Evolutionary conservation across 2,329 filamentous ascomycete species (phyloP).

Genomic region (Fusarium nodosum): DNA sequence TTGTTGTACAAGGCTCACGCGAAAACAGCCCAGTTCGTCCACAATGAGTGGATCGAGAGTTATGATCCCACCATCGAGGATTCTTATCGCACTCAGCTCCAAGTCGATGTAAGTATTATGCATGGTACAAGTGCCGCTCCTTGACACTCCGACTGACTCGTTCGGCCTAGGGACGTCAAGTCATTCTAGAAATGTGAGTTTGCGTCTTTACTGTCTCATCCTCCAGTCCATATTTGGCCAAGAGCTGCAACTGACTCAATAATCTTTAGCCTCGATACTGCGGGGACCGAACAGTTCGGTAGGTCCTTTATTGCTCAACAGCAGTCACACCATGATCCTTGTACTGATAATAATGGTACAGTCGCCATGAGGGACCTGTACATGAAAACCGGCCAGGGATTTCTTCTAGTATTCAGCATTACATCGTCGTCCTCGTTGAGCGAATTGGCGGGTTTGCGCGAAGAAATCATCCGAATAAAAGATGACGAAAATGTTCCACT

Average conservation of each 20-base stretch:
- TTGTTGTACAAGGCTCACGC: constrained; percentile 40
- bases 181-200: constrained; percentile 87
- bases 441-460: constrained; percentile 83
- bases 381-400: constrained; percentile 94
- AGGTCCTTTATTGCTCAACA: constrained; percentile 56
- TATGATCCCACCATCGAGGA: constrained; percentile 86
- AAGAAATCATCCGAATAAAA: constrained; percentile 93
- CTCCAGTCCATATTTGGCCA: constrained; percentile 35
- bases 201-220: constrained; percentile 8
- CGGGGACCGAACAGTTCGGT: constrained; percentile 95
- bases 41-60: constrained; percentile 93
- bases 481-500: constrained; percentile 87
- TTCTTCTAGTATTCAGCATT: constrained; percentile 92
- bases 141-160: constrained; percentile 51
- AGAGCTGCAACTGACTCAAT: constrained; percentile 42
- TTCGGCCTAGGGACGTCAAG: constrained; percentile 78
- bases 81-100: constrained; percentile 79
- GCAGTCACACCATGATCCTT: constrained; percentile 21
- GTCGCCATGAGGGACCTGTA: constrained; percentile 82
- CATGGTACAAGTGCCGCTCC: constrained; percentile 20
- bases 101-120: constrained; percentile 81
- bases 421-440: constrained; percentile 86
- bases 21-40: constrained; percentile 84
- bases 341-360: constrained; percentile 52
- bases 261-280: constrained; percentile 79